A percentile compares a stretch with the other conserved stretches of the same genome.
Conservation (phyloP, 768 basidiomycete genomes). For the Mycena galericulata region DNA sequence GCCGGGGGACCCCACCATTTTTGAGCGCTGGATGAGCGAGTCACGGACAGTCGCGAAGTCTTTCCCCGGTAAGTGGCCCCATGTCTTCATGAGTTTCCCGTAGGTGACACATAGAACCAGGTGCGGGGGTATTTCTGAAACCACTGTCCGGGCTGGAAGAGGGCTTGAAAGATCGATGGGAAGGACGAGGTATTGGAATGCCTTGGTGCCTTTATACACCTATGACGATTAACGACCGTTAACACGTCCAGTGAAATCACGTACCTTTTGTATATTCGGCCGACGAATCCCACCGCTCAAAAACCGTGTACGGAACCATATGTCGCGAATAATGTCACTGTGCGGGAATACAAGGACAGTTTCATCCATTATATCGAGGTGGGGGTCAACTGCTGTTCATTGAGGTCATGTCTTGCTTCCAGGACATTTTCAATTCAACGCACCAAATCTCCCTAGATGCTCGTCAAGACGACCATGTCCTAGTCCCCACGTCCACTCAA, state of each 20-base stretch:
- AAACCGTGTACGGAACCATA: background rate
- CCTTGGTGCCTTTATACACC: constrained; percentile 7
- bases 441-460: constrained; percentile 4
- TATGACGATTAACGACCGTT: background rate
- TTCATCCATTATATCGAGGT: background rate
- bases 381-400: background rate
- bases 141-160: background rate
- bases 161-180: background rate
- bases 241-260: background rate
- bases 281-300: background rate
- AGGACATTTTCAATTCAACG: background rate
- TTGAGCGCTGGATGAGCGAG: constrained; percentile 1
- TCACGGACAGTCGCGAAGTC: background rate
- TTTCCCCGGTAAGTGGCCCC: background rate
- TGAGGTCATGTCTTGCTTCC: background rate
- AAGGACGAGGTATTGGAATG: constrained; percentile 15
- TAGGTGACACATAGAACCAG: background rate
- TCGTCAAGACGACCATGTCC: constrained; percentile 1
- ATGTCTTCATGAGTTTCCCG: background rate
- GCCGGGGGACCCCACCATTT: no score
- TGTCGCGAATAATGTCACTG: background rate
- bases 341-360: background rate
- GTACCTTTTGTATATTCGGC: constrained; percentile 14
- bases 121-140: constrained; percentile 2
- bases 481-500: constrained; percentile 23